Evolutionary conservation across 768 basidiomycete genomes (phyloP).

Genomic region (Tulasnella sp.): DNA sequence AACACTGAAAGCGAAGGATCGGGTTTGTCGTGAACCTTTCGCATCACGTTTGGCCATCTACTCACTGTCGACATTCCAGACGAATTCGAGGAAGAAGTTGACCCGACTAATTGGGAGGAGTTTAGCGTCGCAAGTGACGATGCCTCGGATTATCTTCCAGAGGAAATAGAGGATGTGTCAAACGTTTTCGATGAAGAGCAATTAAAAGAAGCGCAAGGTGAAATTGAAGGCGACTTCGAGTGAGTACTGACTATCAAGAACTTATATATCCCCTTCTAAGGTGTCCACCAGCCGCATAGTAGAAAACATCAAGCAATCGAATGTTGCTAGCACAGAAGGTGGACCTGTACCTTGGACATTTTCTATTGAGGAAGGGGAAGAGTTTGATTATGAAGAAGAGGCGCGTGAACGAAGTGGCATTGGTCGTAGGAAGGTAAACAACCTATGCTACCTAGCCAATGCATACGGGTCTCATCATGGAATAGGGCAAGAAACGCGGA

Average conservation of each 20-base stretch:
- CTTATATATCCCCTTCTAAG: constrained; percentile 2
- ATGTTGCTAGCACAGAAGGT: constrained; percentile 31
- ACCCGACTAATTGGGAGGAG: no score
- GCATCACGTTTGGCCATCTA: no score
- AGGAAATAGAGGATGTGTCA: constrained; percentile 26
- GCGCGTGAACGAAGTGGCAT: not conserved
- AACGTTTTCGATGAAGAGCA: constrained; percentile 23
- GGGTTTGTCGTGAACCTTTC: no score
- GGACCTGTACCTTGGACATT: constrained; percentile 62
- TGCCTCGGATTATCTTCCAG: not conserved
- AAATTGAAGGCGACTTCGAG: constrained; percentile 48
- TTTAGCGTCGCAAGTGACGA: no score
- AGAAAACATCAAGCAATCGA: constrained; percentile 44
- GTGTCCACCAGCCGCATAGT: constrained; percentile 49
- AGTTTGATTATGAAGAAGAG: constrained; percentile 11
- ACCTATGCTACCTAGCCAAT: not conserved
- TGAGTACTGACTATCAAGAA: constrained; percentile 26
- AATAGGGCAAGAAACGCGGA: constrained; percentile 13
- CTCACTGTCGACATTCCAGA: no score
- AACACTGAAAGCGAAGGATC: no score
- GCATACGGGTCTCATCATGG: not conserved
- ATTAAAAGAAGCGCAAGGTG: constrained; percentile 24
- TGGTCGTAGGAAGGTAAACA: constrained; percentile 5
- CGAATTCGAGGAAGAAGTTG: no score
- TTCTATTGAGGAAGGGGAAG: constrained; percentile 7